phyloP scores from a whole-genome alignment of 768 basidiomycete genomes.

The Lentinula sp. region DNA sequence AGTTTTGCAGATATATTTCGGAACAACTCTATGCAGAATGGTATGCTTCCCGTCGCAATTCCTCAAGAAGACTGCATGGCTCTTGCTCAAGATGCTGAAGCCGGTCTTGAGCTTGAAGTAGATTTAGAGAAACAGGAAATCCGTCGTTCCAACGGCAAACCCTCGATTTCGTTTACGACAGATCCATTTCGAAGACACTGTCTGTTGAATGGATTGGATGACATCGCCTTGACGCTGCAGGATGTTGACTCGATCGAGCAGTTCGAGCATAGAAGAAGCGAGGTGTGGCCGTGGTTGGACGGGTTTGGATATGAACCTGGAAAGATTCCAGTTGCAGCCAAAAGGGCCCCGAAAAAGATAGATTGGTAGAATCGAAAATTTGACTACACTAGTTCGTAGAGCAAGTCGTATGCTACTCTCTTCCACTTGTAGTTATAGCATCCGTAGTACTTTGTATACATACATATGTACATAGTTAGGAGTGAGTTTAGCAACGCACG shows the following conservation, averaged over 20 bases:
- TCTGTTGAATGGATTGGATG: conserved; percentile 92
- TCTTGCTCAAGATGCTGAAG: conserved; percentile 74
- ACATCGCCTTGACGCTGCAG: conserved; percentile 91
- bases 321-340: conserved; percentile 54
- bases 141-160: conserved; percentile 65
- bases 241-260: conserved; percentile 60
- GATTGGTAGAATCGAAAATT: conserved; percentile 52
- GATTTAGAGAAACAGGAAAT: conserved; percentile 82
- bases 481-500: background rate
- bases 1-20: conserved; percentile 90
- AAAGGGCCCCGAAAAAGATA: conserved; percentile 42
- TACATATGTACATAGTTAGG: background rate
- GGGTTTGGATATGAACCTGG: conserved; percentile 86
- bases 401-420: background rate
- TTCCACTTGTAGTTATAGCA: no score
- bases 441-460: no score
- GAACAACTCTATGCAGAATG: conserved; percentile 89
- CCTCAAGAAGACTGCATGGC: conserved; percentile 64
- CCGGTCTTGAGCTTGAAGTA: conserved; percentile 71
- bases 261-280: conserved; percentile 77
- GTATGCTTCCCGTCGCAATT: conserved; percentile 77
- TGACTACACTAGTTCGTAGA: background rate
- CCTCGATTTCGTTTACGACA: conserved; percentile 67
- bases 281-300: conserved; percentile 93
- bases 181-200: conserved; percentile 93